Percentiles rank a stretch among this genome's conserved stretches.
Conservation (phyloP, 805 yeast genomes). For the Candida boleticola region DNA sequence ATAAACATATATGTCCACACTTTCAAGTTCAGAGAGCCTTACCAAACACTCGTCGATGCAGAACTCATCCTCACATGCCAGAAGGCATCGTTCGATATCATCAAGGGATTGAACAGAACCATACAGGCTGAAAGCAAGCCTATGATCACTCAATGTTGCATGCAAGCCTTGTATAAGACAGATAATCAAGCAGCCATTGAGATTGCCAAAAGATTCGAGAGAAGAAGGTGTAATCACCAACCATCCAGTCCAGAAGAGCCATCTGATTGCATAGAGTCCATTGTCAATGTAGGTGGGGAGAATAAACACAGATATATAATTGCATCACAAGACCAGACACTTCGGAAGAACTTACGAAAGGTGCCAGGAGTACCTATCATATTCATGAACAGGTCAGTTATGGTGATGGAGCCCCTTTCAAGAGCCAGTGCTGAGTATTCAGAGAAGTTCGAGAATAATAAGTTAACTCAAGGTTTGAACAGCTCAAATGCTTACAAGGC, state of each 20-base stretch:
- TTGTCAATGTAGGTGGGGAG: slow-evolving; percentile 66
- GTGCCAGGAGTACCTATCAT: slow-evolving; percentile 90
- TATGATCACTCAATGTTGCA: slow-evolving; percentile 94
- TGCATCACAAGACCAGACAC: slow-evolving; percentile 73
- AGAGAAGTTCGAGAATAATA: slow-evolving; percentile 55
- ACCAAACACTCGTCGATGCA: slow-evolving; percentile 85
- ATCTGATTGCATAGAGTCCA: slow-evolving; percentile 69
- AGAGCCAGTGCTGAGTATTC: slow-evolving; percentile 51
- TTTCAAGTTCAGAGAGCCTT: slow-evolving; percentile 91
- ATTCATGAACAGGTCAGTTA: slow-evolving; percentile 85
- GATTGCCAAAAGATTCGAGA: slow-evolving; percentile 78
- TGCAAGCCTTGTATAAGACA: slow-evolving; percentile 75
- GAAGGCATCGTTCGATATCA: slow-evolving; percentile 70
- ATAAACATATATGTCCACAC: slow-evolving; percentile 81
- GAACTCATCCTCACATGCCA: slow-evolving; percentile 66
- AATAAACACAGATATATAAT: slow-evolving; percentile 91
- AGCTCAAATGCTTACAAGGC: slow-evolving; percentile 4
- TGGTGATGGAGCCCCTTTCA: slow-evolving; percentile 94
- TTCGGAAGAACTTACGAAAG: slow-evolving; percentile 66
- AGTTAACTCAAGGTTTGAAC: slow-evolving; percentile 78
- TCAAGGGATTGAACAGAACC: slow-evolving; percentile 76
- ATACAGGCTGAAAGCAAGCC: slow-evolving; percentile 84
- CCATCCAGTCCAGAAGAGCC: slow-evolving; percentile 62
- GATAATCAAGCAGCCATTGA: slow-evolving; percentile 75
- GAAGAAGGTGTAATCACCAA: slow-evolving; percentile 89